phyloP scores from a whole-genome alignment of 148 eudicot species.

The Rhododendron simsii region DNA sequence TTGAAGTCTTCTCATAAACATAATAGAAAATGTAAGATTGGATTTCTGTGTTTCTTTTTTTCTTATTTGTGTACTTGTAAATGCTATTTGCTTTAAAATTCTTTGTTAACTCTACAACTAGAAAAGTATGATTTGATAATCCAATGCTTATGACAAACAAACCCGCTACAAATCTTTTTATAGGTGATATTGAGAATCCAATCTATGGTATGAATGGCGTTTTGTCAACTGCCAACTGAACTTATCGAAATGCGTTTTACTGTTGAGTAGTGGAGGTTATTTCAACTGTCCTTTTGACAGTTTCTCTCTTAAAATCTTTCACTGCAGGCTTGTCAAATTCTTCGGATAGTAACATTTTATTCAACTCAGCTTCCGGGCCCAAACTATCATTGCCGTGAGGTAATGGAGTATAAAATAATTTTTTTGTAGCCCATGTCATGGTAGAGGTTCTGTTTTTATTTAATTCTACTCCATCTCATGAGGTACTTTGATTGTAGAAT shows the following conservation, averaged over 20 bases:
- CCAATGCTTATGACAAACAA: neutral
- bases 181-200: neutral
- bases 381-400: slow-evolving; percentile 97
- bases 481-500: neutral
- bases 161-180: neutral
- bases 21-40: neutral
- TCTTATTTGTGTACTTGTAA: neutral
- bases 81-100: neutral
- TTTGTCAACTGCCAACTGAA: neutral
- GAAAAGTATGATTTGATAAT: neutral
- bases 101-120: neutral
- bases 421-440: neutral
- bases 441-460: neutral
- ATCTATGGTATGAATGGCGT: neutral
- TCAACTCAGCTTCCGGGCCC: slow-evolving; percentile 98
- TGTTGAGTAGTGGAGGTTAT: neutral
- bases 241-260: neutral
- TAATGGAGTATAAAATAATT: slow-evolving; percentile 16
- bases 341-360: slow-evolving; percentile 80
- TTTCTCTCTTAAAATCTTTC: neutral
- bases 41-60: neutral
- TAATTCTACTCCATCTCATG: neutral
- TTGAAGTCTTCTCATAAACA: neutral
- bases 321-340: slow-evolving; percentile 76
- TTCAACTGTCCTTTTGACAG: neutral